These are phyloP conservation scores for Wickerhamia fluorescens DNA, from an alignment of 805 yeast genomes.

Conservation along the genomic window DNA sequence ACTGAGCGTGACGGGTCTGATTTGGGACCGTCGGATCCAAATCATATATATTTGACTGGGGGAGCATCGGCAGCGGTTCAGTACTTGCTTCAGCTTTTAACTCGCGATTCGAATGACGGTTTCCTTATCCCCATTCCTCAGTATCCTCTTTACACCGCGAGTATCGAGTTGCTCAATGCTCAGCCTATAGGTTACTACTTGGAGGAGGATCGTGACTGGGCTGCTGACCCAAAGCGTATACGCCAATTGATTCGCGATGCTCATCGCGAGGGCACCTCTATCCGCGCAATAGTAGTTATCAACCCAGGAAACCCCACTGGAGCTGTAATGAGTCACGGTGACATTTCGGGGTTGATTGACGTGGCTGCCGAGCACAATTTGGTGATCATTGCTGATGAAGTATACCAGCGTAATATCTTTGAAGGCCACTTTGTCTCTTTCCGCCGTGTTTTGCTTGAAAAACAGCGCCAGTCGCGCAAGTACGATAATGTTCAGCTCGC, in stretches of 20 bases:
- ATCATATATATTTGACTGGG: constrained; percentile 75
- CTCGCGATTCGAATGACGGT: constrained; percentile 61
- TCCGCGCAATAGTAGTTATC: constrained; percentile 82
- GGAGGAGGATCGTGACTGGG: constrained; percentile 79
- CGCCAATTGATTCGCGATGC: constrained; percentile 46
- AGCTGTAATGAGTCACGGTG: constrained; percentile 56
- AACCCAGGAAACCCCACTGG: constrained; percentile 99
- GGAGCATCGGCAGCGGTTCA: constrained; percentile 97
- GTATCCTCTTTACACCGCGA: constrained; percentile 95
- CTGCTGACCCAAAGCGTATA: constrained; percentile 64
- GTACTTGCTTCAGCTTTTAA: constrained; percentile 62
- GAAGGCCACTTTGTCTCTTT: constrained; percentile 76
- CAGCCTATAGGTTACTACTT: constrained; percentile 81
- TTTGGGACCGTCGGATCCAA: constrained; percentile 42
- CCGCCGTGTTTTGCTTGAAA: constrained; percentile 66
- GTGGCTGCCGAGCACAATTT: constrained; percentile 82
- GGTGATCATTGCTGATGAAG: constrained; percentile 94
- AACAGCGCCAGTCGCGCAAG: constrained; percentile 49
- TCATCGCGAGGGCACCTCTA: constrained; percentile 44
- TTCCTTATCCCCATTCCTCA: constrained; percentile 95
- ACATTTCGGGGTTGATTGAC: constrained; percentile 63
- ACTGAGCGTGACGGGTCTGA: constrained; percentile 62
- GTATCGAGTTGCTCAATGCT: constrained; percentile 76
- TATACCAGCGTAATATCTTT: constrained; percentile 90
- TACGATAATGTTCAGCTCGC: constrained; percentile 79